Evolutionary conservation across 148 eudicot genomes (phyloP).

Genomic region (Pharnaceum exiguum): DNA sequence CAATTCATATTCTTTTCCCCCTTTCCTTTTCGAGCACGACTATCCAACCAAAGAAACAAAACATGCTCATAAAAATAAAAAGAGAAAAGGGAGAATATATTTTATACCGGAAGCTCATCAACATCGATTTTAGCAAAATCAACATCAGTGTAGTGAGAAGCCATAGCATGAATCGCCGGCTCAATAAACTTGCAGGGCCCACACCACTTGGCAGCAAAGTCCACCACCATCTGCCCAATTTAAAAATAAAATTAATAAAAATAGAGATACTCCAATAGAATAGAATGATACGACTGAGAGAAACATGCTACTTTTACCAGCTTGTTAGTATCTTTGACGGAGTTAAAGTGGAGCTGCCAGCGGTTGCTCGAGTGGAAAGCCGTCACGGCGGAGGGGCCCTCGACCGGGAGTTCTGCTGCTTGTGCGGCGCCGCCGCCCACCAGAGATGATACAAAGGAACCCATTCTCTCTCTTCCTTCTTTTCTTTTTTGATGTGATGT

Average conservation of each 20-base stretch:
- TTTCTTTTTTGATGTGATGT: too few relatives aligned
- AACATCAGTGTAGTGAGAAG: conserved; percentile 53
- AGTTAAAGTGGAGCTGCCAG: conserved; percentile 83
- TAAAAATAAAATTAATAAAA: not conserved
- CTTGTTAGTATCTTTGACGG: conserved; percentile 47
- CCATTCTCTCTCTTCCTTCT: conserved; percentile 36
- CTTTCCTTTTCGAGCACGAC: too few relatives aligned
- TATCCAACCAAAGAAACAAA: not conserved
- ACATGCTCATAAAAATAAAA: not conserved
- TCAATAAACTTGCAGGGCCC: conserved; percentile 87
- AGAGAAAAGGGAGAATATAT: not conserved
- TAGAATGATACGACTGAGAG: not conserved
- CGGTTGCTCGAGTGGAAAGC: conserved; percentile 64
- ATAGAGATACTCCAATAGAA: not conserved
- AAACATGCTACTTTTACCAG: too few relatives aligned
- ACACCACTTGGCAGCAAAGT: conserved; percentile 91
- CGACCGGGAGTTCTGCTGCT: conserved; percentile 15
- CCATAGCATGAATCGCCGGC: conserved; percentile 60
- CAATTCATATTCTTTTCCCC: too few relatives aligned
- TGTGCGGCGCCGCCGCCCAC: conserved; percentile 28
- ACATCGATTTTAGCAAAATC: conserved; percentile 89
- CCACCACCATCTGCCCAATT: conserved; percentile 61
- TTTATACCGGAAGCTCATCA: conserved; percentile 66
- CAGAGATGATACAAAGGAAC: conserved; percentile 27
- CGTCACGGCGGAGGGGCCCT: conserved; percentile 38